Evolutionary conservation across 257 asterid genomes (phyloP).

Genomic region (Nyctanthes arbortristis): DNA sequence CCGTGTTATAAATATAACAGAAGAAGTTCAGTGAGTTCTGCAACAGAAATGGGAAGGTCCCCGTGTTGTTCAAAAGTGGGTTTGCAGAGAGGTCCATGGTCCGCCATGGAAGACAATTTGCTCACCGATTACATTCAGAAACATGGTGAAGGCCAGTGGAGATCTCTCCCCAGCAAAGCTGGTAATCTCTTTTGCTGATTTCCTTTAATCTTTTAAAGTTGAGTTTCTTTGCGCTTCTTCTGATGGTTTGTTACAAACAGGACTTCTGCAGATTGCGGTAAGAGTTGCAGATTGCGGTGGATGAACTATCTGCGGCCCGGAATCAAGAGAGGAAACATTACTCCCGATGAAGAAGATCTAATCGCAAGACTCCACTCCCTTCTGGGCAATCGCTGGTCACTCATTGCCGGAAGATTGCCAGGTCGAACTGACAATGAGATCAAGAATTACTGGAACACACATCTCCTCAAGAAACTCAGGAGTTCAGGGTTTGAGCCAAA

Average conservation of each 20-base stretch:
- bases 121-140: conserved; percentile 31
- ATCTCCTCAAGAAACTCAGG: conserved; percentile 28
- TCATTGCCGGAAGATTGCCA: conserved; percentile 39
- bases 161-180: conserved; percentile 39
- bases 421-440: conserved; percentile 44
- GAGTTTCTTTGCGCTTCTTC: background rate
- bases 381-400: conserved; percentile 44
- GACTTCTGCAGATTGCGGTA: conserved; percentile 42
- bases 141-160: conserved; percentile 46
- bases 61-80: conserved; percentile 45
- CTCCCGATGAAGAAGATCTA: conserved; percentile 37
- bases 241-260: conserved; percentile 5
- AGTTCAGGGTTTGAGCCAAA: background rate
- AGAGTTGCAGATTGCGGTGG: conserved; percentile 46
- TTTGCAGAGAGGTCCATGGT: conserved; percentile 39
- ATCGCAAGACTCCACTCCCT: conserved; percentile 33
- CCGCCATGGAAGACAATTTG: conserved; percentile 34
- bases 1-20: background rate
- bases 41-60: conserved; percentile 34
- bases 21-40: too few relatives aligned
- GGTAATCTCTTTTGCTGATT: conserved; percentile 19
- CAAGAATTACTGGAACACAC: conserved; percentile 40
- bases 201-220: background rate
- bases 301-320: conserved; percentile 43
- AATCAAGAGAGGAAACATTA: conserved; percentile 40